Conservation (phyloP, 202 grass and related monocot genomes). For the Schoenoplectus tabernaemontani region DNA sequence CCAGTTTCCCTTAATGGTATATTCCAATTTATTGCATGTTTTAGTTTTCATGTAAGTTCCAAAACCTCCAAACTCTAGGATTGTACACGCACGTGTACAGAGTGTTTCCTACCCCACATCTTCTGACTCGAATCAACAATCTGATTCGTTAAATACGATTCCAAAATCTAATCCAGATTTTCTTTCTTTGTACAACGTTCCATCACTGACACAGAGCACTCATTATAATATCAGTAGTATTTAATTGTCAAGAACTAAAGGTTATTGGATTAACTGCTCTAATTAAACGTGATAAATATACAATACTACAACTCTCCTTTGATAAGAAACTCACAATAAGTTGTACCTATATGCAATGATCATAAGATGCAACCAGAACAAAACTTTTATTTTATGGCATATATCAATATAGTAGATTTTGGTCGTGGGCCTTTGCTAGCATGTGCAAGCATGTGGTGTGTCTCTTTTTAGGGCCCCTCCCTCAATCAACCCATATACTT, state of each 20-base stretch:
- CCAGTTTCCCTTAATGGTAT: neutral
- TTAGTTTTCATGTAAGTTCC: neutral
- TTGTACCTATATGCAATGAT: neutral
- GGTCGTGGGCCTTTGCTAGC: conserved; percentile 38
- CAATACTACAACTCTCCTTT: neutral
- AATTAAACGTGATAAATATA: neutral
- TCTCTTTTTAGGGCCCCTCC: conserved; percentile 32
- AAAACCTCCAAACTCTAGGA: neutral
- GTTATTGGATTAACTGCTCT: neutral
- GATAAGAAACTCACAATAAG: neutral
- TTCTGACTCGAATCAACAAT: neutral
- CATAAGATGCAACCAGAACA: conserved; percentile 2
- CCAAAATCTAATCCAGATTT: neutral
- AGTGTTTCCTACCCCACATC: neutral
- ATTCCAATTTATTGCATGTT: neutral
- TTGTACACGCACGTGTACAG: neutral
- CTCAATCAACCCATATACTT: conserved; percentile 1
- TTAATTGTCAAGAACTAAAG: neutral
- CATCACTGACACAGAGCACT: neutral
- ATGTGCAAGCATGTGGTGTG: conserved; percentile 70
- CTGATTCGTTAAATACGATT: neutral
- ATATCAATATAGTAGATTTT: conserved; percentile 26
- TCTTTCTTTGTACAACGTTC: neutral
- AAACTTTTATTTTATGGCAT: no score
- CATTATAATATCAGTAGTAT: neutral